phyloP scores from a whole-genome alignment of 352 stramenopile species.

The Phytophthora constricta region DNA sequence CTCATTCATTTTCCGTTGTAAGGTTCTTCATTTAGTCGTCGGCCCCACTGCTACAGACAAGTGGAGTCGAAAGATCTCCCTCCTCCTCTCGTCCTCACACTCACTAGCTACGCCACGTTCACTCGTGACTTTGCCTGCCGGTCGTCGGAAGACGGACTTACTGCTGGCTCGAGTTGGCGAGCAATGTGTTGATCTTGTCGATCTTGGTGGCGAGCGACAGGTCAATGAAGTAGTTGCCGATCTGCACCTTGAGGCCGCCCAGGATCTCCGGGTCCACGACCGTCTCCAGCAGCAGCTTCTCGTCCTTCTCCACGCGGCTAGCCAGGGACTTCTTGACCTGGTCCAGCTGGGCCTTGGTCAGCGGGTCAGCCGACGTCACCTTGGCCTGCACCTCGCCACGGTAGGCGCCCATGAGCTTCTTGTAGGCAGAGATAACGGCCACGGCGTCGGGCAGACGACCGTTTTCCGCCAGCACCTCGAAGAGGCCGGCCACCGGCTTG shows the following conservation, averaged over 20 bases:
- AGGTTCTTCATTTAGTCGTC: constrained; percentile 36
- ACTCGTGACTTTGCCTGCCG: constrained; percentile 21
- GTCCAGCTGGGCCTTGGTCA: constrained; percentile 93
- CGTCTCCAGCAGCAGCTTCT: constrained; percentile 93
- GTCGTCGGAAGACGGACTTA: constrained; percentile 27
- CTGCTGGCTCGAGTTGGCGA: constrained; percentile 70
- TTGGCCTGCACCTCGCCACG: constrained; percentile 95
- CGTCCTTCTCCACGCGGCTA: constrained; percentile 84
- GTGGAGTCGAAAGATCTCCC: background rate
- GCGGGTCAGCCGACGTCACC: constrained; percentile 95
- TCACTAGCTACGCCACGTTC: constrained; percentile 24
- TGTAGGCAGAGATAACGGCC: constrained; percentile 90
- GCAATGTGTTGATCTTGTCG: constrained; percentile 93
- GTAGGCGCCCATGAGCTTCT: constrained; percentile 96
- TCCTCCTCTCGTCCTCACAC: background rate
- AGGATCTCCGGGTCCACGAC: constrained; percentile 95
- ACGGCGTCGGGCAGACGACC: constrained; percentile 91
- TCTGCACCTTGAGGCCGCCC: constrained; percentile 96
- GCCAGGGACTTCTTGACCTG: constrained; percentile 94
- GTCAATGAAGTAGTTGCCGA: constrained; percentile 98
- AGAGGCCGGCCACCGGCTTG: constrained; percentile 94
- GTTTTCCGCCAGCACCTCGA: constrained; percentile 97
- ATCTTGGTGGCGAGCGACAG: constrained; percentile 95
- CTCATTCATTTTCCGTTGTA: constrained; percentile 37
- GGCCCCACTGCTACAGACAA: constrained; percentile 23